Percentiles rank a stretch among this genome's conserved stretches.
Conservation (phyloP, 306 rosid species). For the Castanea mollissima region DNA sequence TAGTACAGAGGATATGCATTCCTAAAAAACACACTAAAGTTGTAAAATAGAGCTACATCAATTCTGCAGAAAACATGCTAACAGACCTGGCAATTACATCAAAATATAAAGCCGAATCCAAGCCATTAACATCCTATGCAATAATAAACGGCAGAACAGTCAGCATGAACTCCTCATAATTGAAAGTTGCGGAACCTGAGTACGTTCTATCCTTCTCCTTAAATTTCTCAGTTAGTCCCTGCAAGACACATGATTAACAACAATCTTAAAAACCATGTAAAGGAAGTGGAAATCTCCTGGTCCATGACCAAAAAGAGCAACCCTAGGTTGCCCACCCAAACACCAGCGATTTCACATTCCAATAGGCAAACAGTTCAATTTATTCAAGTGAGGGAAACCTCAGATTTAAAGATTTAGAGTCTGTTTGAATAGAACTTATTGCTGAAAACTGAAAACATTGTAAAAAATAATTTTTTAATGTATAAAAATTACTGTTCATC, state of each 20-base stretch:
- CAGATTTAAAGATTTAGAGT: neutral
- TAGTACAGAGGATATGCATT: too few species aligned
- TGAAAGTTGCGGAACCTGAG: slow-evolving; percentile 75
- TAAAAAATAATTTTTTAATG: too few species aligned
- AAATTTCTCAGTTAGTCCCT: slow-evolving; percentile 94
- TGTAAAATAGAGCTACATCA: neutral
- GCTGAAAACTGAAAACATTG: too few species aligned
- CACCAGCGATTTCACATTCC: neutral
- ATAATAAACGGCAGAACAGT: slow-evolving; percentile 86
- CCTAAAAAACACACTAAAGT: neutral
- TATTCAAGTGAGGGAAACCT: neutral
- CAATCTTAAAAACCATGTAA: neutral
- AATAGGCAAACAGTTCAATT: neutral
- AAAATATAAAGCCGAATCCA: neutral
- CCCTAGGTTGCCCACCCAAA: neutral
- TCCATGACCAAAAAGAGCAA: neutral
- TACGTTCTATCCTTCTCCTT: slow-evolving; percentile 80
- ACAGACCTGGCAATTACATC: neutral
- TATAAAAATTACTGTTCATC: too few species aligned
- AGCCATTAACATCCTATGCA: slow-evolving; percentile 45
- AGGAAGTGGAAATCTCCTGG: neutral
- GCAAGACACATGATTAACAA: slow-evolving; percentile 23
- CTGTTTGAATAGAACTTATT: too few species aligned
- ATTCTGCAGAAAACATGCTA: neutral
- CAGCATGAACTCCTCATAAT: slow-evolving; percentile 86